A percentile compares a stretch with the other conserved stretches of the same genome.
phyloP scores from a whole-genome alignment of 345 rosid species.

The Mallotus nudiflorus region DNA sequence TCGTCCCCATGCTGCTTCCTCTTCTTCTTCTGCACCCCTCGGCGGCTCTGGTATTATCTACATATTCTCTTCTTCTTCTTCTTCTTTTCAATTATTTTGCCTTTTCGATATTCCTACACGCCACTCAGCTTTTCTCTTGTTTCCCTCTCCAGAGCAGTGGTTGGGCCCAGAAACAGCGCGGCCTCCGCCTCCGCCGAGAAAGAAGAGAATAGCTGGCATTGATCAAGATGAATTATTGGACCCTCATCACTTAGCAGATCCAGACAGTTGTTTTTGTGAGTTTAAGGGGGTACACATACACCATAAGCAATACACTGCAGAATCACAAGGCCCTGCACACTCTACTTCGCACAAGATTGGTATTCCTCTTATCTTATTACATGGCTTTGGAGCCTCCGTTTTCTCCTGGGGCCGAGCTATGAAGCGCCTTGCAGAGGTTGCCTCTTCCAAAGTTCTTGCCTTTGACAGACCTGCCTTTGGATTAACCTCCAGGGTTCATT shows the following conservation, averaged over 20 bases:
- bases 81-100: background rate
- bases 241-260: slow-evolving; percentile 69
- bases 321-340: slow-evolving; percentile 8
- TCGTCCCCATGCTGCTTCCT: slow-evolving; percentile 8
- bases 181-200: slow-evolving; percentile 38
- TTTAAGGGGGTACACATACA: slow-evolving; percentile 76
- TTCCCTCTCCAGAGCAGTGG: slow-evolving; percentile 41
- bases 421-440: slow-evolving; percentile 62
- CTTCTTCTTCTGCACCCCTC: slow-evolving; percentile 11
- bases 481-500: slow-evolving; percentile 65
- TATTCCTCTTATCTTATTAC: slow-evolving; percentile 72
- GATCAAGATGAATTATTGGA: slow-evolving; percentile 74
- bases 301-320: slow-evolving; percentile 61
- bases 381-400: slow-evolving; percentile 93
- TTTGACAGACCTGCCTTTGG: slow-evolving; percentile 95
- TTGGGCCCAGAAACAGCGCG: slow-evolving; percentile 33
- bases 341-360: slow-evolving; percentile 28
- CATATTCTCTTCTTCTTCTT: too few relatives aligned
- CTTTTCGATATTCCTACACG: background rate
- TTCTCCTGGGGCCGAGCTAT: slow-evolving; percentile 80
- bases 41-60: slow-evolving; percentile 12
- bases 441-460: slow-evolving; percentile 71
- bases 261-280: slow-evolving; percentile 89
- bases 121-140: background rate
- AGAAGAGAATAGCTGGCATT: slow-evolving; percentile 48